Percentiles rank a stretch among this genome's conserved stretches.
These are phyloP conservation scores for Metschnikowia orientalis DNA, from an alignment of 805 yeast genomes.

Conservation along the genomic window DNA sequence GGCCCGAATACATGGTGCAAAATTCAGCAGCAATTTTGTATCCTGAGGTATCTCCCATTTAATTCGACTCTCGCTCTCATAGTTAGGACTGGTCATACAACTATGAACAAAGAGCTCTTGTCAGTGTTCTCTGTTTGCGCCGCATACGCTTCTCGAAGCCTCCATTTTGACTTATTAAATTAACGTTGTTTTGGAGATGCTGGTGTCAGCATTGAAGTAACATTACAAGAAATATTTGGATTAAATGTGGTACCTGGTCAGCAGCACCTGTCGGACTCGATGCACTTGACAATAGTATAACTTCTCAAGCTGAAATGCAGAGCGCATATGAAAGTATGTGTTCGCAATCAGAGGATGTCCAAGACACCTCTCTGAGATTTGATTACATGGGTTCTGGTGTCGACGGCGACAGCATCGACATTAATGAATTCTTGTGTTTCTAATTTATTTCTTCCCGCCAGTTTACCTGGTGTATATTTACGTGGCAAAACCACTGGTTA, in stretches of 20 bases:
- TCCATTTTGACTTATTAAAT: slow-evolving; percentile 4
- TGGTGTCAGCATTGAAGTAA: slow-evolving; percentile 30
- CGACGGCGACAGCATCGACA: slow-evolving; percentile 20
- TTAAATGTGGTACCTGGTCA: slow-evolving; percentile 22
- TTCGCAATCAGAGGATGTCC: slow-evolving; percentile 8
- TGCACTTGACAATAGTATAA: slow-evolving; percentile 18
- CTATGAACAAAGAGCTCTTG: slow-evolving; percentile 1
- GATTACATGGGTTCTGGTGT: slow-evolving; percentile 5
- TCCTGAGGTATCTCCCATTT: slow-evolving; percentile 10
- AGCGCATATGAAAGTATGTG: slow-evolving; percentile 3
- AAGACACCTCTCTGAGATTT: slow-evolving; percentile 8
- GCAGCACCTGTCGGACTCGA: slow-evolving; percentile 39
- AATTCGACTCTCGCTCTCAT: slow-evolving; percentile 1
- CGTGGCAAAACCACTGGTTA: too few relatives aligned
- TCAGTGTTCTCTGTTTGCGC: slow-evolving; percentile 30
- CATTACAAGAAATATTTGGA: slow-evolving; percentile 12
- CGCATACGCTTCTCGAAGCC: slow-evolving; percentile 3
- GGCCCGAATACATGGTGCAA: slow-evolving; percentile 39
- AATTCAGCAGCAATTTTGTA: slow-evolving; percentile 45
- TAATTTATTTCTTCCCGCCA: slow-evolving; percentile 20
- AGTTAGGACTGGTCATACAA: slow-evolving; percentile 7
- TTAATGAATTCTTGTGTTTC: slow-evolving; percentile 31
- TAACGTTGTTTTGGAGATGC: slow-evolving; percentile 14
- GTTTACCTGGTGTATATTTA: too few relatives aligned
- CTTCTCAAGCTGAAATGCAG: slow-evolving; percentile 1